Percentiles rank a stretch among this genome's conserved stretches.
These are phyloP conservation scores for Aspergillus sp. DNA, from an alignment of 2,329 filamentous ascomycete genomes.

Conservation along the genomic window DNA sequence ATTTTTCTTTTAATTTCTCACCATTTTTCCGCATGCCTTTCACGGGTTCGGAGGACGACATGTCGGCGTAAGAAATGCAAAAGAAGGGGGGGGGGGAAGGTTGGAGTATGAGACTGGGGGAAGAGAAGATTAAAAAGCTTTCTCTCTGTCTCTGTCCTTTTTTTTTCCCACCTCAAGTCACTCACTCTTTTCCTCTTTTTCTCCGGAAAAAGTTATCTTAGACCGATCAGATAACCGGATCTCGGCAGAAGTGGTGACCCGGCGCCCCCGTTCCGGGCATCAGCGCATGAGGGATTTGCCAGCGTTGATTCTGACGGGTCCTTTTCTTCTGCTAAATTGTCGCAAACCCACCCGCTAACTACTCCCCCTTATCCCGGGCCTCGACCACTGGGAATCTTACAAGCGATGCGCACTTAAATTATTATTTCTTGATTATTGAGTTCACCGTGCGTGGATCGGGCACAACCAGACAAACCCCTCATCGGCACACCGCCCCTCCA, in stretches of 20 bases:
- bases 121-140: conserved; percentile 8
- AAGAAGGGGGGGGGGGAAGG: background rate
- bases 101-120: background rate
- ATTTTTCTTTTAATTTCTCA: conserved; percentile 41
- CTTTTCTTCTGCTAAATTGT: conserved; percentile 11
- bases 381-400: conserved; percentile 18
- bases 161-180: background rate
- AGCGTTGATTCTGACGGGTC: conserved; percentile 14
- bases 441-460: conserved; percentile 19
- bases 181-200: conserved; percentile 4
- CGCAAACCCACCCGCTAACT: conserved; percentile 14
- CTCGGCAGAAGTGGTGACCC: conserved; percentile 30
- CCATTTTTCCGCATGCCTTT: conserved; percentile 80
- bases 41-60: conserved; percentile 33
- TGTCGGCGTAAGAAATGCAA: conserved; percentile 1
- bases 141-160: background rate
- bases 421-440: background rate
- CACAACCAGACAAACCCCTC: conserved; percentile 17
- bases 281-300: conserved; percentile 16
- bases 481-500: conserved; percentile 23
- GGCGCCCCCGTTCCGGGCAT: conserved; percentile 15
- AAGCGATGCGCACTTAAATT: conserved; percentile 19
- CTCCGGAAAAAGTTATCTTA: conserved; percentile 36
- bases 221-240: conserved; percentile 46
- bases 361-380: conserved; percentile 15